Conservation (phyloP, 768 basidiomycete species). For the Pilatotrama ljubarskyi region DNA sequence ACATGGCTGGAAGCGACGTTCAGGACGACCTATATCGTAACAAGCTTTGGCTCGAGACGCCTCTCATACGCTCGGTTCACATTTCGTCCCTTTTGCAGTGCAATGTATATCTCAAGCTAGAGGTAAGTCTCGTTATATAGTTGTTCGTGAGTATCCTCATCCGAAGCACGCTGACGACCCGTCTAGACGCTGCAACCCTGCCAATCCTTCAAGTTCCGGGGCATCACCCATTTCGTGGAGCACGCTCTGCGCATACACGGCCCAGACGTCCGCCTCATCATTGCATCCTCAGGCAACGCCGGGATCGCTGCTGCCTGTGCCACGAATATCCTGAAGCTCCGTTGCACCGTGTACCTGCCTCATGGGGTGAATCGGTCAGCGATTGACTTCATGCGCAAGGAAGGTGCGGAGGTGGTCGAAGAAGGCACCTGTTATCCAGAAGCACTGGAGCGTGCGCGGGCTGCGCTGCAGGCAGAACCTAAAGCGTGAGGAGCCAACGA, state of each 20-base stretch:
- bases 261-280: conserved; percentile 55
- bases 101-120: conserved; percentile 69
- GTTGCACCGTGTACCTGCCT: conserved; percentile 71
- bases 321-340: conserved; percentile 51
- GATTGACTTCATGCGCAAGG: conserved; percentile 47
- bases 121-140: conserved; percentile 44
- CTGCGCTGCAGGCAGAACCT: conserved; percentile 43
- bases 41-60: conserved; percentile 61
- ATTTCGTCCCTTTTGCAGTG: conserved; percentile 55
- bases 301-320: conserved; percentile 70
- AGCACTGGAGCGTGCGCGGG: conserved; percentile 50
- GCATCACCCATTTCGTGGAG: conserved; percentile 64
- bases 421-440: conserved; percentile 59
- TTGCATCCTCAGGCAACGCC: conserved; percentile 78
- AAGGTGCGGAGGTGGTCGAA: conserved; percentile 57
- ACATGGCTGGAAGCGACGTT: neutral
- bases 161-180: neutral
- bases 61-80: conserved; percentile 58
- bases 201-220: conserved; percentile 77
- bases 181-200: conserved; percentile 68
- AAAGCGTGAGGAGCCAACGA: conserved; percentile 63
- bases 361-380: conserved; percentile 49
- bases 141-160: too few relatives aligned
- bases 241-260: conserved; percentile 54
- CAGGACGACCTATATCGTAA: neutral